A percentile compares a stretch with the other conserved stretches of the same genome.
These are phyloP conservation scores for Carex myosuroides DNA, from an alignment of 176 grass and related monocot species.

Conservation along the genomic window DNA sequence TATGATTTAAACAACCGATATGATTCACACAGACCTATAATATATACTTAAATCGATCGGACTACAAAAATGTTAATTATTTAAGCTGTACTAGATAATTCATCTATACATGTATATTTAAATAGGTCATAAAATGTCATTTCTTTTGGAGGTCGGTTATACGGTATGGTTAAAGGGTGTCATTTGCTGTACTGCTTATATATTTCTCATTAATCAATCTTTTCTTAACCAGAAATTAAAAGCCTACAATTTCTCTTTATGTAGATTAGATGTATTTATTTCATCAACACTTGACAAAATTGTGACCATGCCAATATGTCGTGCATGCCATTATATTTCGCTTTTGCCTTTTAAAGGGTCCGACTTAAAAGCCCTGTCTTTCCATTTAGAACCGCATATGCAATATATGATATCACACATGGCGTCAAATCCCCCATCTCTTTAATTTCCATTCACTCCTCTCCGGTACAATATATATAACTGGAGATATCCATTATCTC, in stretches of 20 bases:
- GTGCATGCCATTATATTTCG: not conserved
- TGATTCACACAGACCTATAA: too few relatives aligned
- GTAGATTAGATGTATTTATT: slow-evolving; percentile 5
- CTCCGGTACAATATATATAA: not conserved
- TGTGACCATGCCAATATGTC: not conserved
- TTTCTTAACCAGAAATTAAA: slow-evolving; percentile 2
- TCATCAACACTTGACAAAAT: not conserved
- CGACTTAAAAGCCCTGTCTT: not conserved
- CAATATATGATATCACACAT: not conserved
- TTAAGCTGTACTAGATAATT: too few relatives aligned
- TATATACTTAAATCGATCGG: too few relatives aligned
- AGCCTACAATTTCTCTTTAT: not conserved
- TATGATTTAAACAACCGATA: too few relatives aligned
- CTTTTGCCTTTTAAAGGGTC: not conserved
- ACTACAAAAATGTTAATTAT: too few relatives aligned
- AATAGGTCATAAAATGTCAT: too few relatives aligned
- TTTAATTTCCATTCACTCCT: not conserved
- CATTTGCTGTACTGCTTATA: not conserved
- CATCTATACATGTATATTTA: too few relatives aligned
- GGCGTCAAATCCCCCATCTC: not conserved
- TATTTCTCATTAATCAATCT: not conserved
- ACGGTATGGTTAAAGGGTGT: not conserved
- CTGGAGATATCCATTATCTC: not conserved
- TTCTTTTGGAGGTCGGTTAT: too few relatives aligned
- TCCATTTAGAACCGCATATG: slow-evolving; percentile 14